Conservation (phyloP, 2,329 filamentous ascomycete genomes). For the Cytospora piceae region DNA sequence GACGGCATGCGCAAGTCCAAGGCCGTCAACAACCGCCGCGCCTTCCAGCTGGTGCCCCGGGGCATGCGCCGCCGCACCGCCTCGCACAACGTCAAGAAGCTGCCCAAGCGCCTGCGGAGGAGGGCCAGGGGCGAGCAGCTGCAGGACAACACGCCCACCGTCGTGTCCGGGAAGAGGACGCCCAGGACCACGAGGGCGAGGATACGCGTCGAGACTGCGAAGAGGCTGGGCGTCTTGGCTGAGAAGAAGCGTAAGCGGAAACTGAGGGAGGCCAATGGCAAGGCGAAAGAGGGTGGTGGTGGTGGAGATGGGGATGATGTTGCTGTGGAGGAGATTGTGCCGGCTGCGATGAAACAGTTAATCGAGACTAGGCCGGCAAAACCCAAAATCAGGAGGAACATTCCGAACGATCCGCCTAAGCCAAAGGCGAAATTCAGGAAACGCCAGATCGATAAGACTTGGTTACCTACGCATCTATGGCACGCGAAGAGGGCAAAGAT, state of each 20-base stretch:
- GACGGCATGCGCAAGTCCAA: slow-evolving; percentile 79
- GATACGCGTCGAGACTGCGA: slow-evolving; percentile 76
- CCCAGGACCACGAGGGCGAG: slow-evolving; percentile 60
- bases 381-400: slow-evolving; percentile 72
- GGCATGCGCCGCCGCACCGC: slow-evolving; percentile 84
- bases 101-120: slow-evolving; percentile 75
- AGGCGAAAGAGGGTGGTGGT: slow-evolving; percentile 34
- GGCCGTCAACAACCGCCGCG: slow-evolving; percentile 63
- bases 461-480: slow-evolving; percentile 93
- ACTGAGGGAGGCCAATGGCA: slow-evolving; percentile 39
- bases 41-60: slow-evolving; percentile 89
- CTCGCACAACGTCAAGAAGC: slow-evolving; percentile 90
- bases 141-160: slow-evolving; percentile 87
- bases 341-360: slow-evolving; percentile 33
- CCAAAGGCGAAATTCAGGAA: slow-evolving; percentile 75
- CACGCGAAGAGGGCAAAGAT: slow-evolving; percentile 91
- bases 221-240: slow-evolving; percentile 67
- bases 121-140: slow-evolving; percentile 76
- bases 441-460: slow-evolving; percentile 85
- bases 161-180: slow-evolving; percentile 66
- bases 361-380: slow-evolving; percentile 50
- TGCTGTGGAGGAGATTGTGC: slow-evolving; percentile 31
- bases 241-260: slow-evolving; percentile 56
- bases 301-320: slow-evolving; percentile 19
- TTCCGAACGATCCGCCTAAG: slow-evolving; percentile 61